Base-by-base conservation (phyloP, 2,329 filamentous ascomycete species). In the Nemania diffusa region DNA sequence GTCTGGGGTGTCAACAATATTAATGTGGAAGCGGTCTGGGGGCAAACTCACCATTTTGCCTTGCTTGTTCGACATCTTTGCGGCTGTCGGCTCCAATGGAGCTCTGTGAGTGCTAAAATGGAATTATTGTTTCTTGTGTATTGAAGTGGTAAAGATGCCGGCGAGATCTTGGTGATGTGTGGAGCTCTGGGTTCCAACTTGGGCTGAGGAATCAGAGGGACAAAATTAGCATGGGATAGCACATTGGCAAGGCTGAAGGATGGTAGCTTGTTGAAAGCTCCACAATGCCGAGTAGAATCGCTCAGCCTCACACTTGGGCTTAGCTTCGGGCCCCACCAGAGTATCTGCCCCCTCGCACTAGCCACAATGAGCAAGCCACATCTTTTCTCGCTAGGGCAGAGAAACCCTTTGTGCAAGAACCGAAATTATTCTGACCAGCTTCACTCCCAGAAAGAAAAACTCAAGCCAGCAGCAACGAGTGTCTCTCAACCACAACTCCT, bases 1-100 rank as follows among this genome's bases (percentile, higher is more conserved):
- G 89, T 85, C 82, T 84, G 77, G 76, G 75, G 82, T 81, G 81
- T 87, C 83, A 85, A 87, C 83, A 85, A 86, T 80, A 77, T 77
- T 72, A 81, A 81, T 78, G 80, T 79, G 78, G 72, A 79, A 76
- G 79, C 74, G 79, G 75, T 73, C 75, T 76, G 74, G 76, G 72
- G 62, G 65, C 72, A 66, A 68, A 90, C 93, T 87, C 86, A 98
- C 96, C 96, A 99, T 98, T 88, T 99, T 98, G 84, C 96, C 96
- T 84, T 97, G 94, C 83, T 97, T 97, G 88, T 97, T 95, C 79
- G 90, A 88, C 90, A 90, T 91, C 74, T 81, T 90, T 79, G 77
- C 76, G 71, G 74, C 72, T 74, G 78, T 73, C 77, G 79, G 82
- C 81, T 79, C 80, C 78, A 68, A 72, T 73, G 78, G 79, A 82